phyloP scores from a whole-genome alignment of 1,139 yeast species.

The Zygoascus sp. region DNA sequence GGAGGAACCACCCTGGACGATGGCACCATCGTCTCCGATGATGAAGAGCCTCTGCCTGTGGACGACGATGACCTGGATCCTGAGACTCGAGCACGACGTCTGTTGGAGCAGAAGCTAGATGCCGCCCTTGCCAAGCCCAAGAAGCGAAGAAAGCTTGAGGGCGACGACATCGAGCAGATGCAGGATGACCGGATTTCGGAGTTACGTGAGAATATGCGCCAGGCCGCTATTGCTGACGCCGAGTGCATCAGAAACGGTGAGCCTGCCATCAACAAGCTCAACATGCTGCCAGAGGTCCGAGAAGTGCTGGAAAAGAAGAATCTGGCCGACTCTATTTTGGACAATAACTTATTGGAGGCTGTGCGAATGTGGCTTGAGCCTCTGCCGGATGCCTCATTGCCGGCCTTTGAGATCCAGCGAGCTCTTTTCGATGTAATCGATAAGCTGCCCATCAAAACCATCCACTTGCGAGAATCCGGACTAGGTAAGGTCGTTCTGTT shows the following conservation, averaged over 20 bases:
- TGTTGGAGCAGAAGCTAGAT: conserved; percentile 76
- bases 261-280: conserved; percentile 84
- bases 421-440: conserved; percentile 71
- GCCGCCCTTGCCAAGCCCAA: conserved; percentile 57
- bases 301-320: conserved; percentile 75
- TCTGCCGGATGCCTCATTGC: conserved; percentile 93
- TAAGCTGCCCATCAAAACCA: conserved; percentile 86
- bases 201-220: conserved; percentile 84
- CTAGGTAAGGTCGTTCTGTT: conserved; percentile 92
- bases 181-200: conserved; percentile 85
- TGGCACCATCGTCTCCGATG: conserved; percentile 19
- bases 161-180: conserved; percentile 89
- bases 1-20: conserved; percentile 14
- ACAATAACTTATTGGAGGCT: conserved; percentile 88
- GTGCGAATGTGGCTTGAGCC: conserved; percentile 98
- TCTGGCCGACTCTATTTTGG: conserved; percentile 83
- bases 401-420: conserved; percentile 93
- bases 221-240: conserved; percentile 87
- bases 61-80: conserved; percentile 37
- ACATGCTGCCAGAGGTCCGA: conserved; percentile 72
- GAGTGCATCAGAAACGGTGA: conserved; percentile 62
- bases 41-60: conserved; percentile 26
- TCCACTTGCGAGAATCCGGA: conserved; percentile 90
- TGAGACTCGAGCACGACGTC: conserved; percentile 59
- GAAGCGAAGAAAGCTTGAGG: conserved; percentile 57